A percentile compares a stretch with the other conserved stretches of the same genome.
Conservation (phyloP, 2,329 filamentous ascomycete genomes). For the Xylaria sp. region DNA sequence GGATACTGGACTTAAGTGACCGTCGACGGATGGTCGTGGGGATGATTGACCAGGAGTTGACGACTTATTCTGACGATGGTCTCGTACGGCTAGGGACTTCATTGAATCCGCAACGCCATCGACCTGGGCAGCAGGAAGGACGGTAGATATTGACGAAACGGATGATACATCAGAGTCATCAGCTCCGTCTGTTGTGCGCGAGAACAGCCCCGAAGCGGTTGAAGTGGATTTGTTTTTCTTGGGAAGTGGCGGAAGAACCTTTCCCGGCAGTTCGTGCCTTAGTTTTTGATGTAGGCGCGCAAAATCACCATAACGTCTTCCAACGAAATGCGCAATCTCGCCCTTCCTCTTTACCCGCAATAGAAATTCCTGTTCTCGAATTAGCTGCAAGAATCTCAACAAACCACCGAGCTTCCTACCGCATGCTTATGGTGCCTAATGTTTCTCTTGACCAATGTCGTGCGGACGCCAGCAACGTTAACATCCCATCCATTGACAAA, state of each 20-base stretch:
- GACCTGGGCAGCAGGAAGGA: slow-evolving; percentile 47
- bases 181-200: slow-evolving; percentile 61
- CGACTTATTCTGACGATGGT: slow-evolving; percentile 55
- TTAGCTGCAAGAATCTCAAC: slow-evolving; percentile 30
- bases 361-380: slow-evolving; percentile 77
- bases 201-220: slow-evolving; percentile 68
- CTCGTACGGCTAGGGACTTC: slow-evolving; percentile 58
- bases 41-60: slow-evolving; percentile 53
- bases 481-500: slow-evolving; percentile 97
- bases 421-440: slow-evolving; percentile 92
- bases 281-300: slow-evolving; percentile 80
- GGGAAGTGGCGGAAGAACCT: slow-evolving; percentile 85
- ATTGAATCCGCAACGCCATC: slow-evolving; percentile 50
- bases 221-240: slow-evolving; percentile 90
- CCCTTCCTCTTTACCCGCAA: slow-evolving; percentile 84
- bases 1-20: slow-evolving; percentile 49
- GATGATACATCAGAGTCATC: slow-evolving; percentile 83
- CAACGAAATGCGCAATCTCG: slow-evolving; percentile 81
- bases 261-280: slow-evolving; percentile 87
- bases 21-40: slow-evolving; percentile 60
- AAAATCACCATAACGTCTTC: slow-evolving; percentile 90
- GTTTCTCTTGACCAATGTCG: slow-evolving; percentile 83
- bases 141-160: slow-evolving; percentile 82
- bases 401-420: slow-evolving; percentile 60
- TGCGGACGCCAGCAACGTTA: slow-evolving; percentile 90